Percentiles rank a stretch among this genome's conserved stretches.
These are phyloP conservation scores for Bocquillonia castaneifolia DNA, from an alignment of 441 rosid species.

Conservation along the genomic window DNA sequence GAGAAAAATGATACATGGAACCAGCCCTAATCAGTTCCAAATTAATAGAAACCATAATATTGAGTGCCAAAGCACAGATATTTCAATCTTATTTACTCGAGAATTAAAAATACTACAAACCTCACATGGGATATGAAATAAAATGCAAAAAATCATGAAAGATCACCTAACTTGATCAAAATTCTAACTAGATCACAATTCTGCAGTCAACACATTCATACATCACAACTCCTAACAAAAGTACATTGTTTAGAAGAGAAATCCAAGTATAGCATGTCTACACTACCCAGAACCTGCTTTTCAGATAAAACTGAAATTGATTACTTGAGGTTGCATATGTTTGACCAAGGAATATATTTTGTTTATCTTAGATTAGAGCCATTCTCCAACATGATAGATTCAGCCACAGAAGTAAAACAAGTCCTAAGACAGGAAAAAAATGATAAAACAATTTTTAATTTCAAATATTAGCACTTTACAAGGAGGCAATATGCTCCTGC, in stretches of 20 bases:
- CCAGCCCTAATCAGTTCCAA: not conserved
- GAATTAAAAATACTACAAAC: not conserved
- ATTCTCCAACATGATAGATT: not conserved
- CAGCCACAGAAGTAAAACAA: not conserved
- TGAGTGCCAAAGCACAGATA: not conserved
- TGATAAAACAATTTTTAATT: not conserved
- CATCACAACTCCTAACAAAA: not conserved
- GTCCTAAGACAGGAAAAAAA: not conserved
- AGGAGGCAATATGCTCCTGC: not conserved
- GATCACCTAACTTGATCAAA: not conserved
- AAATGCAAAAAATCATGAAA: not conserved
- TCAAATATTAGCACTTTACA: not conserved
- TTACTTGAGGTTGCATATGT: not conserved
- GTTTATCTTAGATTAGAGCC: not conserved
- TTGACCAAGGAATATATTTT: not conserved
- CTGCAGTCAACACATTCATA: not conserved
- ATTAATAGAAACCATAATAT: not conserved
- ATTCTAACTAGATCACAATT: not conserved
- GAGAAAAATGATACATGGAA: not conserved
- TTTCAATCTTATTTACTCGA: not conserved
- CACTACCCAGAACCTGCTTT: not conserved
- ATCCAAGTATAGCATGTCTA: not conserved
- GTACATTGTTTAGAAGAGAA: not conserved
- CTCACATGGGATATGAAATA: not conserved
- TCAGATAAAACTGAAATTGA: not conserved